Evolutionary conservation across 164 flowering plant genomes (phyloP).

Genomic region (Taxillus chinensis): DNA sequence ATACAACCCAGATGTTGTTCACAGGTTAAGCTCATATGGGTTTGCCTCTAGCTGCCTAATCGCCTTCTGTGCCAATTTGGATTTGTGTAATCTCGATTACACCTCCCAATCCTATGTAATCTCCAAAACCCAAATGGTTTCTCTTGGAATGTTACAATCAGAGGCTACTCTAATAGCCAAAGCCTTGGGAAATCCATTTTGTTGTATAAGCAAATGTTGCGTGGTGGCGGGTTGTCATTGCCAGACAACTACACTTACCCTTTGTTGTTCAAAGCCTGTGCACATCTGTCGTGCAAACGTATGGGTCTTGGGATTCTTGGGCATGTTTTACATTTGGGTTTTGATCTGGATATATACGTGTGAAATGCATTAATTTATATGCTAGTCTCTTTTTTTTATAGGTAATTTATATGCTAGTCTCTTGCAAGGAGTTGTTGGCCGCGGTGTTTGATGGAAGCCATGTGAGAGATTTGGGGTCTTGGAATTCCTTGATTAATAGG

Average conservation of each 20-base stretch:
- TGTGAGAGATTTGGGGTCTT: conserved; percentile 58
- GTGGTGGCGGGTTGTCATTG: conserved; percentile 13
- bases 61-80: conserved; percentile 43
- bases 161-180: conserved; percentile 30
- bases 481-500: conserved; percentile 71
- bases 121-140: conserved; percentile 25
- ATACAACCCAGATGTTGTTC: conserved; percentile 48
- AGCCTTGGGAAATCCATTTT: conserved; percentile 22
- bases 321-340: conserved; percentile 43
- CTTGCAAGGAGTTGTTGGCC: conserved; percentile 28
- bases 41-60: conserved; percentile 44
- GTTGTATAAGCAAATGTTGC: conserved; percentile 43
- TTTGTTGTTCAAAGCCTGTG: conserved; percentile 44
- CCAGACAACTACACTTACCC: conserved; percentile 58
- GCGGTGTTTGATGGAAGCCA: conserved; percentile 55
- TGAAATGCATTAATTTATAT: conserved; percentile 38
- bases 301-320: conserved; percentile 33
- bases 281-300: conserved; percentile 10
- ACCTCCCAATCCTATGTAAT: conserved; percentile 22
- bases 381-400: no score
- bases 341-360: conserved; percentile 32
- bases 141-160: conserved; percentile 45
- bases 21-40: conserved; percentile 29
- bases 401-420: conserved; percentile 32
- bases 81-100: conserved; percentile 24